Base-by-base conservation (phyloP, 2,329 filamentous ascomycete species). In the Geosmithia morbida region DNA sequence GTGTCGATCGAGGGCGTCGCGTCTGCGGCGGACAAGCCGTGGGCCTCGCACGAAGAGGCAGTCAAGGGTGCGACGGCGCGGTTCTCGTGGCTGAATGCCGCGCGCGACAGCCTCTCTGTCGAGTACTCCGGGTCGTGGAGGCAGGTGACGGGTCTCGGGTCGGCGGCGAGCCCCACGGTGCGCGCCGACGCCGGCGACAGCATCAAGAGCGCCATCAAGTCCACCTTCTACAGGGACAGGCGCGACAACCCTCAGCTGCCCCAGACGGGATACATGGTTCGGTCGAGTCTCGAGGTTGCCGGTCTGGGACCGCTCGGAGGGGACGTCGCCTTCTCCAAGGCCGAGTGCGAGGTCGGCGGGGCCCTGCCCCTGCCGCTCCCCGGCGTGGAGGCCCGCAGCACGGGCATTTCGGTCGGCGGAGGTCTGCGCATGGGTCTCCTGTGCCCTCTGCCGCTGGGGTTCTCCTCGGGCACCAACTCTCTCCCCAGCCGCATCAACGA, bases 241-340 rank as follows among this genome's bases (percentile, higher is more conserved):
- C 79, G 92, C 54, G 87, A 97, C 59, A 84, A 87, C 59, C 81
- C 88, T 1, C 80, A 94, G 60, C 74, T 98, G 7, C 89, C 92
- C 0, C 83, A 83, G 49, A 73, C 74, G 48, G 92, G 92, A 29
- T 92, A 90, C 62, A 76, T 94, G 54, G 57, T 90, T 26, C 88
- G 87, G 60, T 79, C 84, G 1, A 70, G 80, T 20, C 77, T 84
- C 26, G 90, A 97, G 59, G 62, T 97, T n/a, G 90, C 92, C 2
- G 90, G 92, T 11, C 80, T 84, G 63, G 88, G 90, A 0, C 81
- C 84, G 0, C 68, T 98, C 17, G 78, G 77, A 51, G 92, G 92
- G 40, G 92, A 97, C 56, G 88, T 95, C 1, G 82, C 85, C n/a
- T 97, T 96, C 63, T 87, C 80, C 62, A 98, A 95, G 66, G 80